These are phyloP conservation scores for Raphidocelis subcapitata DNA, from an alignment of 139 green algal species.

Conservation along the genomic window DNA sequence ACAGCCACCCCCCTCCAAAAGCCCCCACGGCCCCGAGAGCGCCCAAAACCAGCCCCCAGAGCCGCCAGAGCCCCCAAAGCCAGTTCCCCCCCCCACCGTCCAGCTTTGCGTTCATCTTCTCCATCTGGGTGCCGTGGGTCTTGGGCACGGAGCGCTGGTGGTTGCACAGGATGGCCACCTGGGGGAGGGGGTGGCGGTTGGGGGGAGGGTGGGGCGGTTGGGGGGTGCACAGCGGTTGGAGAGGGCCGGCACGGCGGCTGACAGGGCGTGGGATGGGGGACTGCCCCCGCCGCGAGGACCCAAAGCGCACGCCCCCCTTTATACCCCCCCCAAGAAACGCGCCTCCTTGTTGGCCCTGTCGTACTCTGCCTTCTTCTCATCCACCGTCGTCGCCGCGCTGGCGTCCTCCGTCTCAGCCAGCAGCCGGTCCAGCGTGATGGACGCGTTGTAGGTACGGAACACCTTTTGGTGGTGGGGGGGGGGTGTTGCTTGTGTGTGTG, in stretches of 20 bases:
- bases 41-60: too few species aligned
- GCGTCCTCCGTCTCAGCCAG: slow-evolving; percentile 58
- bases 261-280: background rate
- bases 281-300: background rate
- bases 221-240: background rate
- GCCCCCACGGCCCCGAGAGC: too few species aligned
- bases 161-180: slow-evolving; percentile 99
- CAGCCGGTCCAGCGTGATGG: slow-evolving; percentile 88
- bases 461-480: slow-evolving; percentile 51
- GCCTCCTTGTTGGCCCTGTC: slow-evolving; percentile 98
- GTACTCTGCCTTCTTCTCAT: slow-evolving; percentile 87
- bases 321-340: background rate
- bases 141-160: slow-evolving; percentile 94
- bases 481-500: background rate
- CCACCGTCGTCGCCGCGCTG: slow-evolving; percentile 31
- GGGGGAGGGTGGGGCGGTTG: background rate
- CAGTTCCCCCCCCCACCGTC: background rate
- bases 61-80: too few species aligned
- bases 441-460: slow-evolving; percentile 99
- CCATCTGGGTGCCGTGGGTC: slow-evolving; percentile 84
- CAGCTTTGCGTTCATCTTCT: slow-evolving; percentile 70
- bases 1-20: too few species aligned
- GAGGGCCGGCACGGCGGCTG: background rate
- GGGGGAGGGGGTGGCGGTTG: background rate
- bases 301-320: background rate